Conservation (phyloP, 1,284 basidiomycete genomes). For the Clitocybe nebularis region DNA sequence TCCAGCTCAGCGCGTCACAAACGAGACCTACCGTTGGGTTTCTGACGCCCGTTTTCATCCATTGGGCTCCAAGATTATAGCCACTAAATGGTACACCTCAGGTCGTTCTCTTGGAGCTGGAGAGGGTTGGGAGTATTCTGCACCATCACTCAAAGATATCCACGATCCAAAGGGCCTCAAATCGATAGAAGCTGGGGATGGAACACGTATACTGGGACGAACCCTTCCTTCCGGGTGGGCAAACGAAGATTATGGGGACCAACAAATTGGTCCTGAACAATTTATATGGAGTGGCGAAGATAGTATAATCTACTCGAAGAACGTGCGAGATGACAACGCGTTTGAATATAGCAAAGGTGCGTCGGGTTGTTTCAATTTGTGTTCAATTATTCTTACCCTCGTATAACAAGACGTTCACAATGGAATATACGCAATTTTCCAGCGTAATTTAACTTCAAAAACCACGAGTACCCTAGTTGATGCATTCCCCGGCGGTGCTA, state of each 20-base stretch:
- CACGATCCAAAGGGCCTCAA: constrained; percentile 12
- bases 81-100: constrained; percentile 72
- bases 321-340: constrained; percentile 43
- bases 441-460: constrained; percentile 55
- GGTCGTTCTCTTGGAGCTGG: constrained; percentile 60
- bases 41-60: constrained; percentile 69
- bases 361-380: not conserved
- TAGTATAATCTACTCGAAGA: constrained; percentile 61
- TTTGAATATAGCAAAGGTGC: constrained; percentile 65
- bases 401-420: constrained; percentile 51
- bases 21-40: constrained; percentile 69
- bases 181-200: constrained; percentile 41
- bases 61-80: constrained; percentile 53
- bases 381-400: not conserved
- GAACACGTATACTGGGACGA: constrained; percentile 51
- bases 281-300: constrained; percentile 58
- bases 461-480: constrained; percentile 48
- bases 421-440: constrained; percentile 69
- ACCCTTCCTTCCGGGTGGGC: constrained; percentile 59
- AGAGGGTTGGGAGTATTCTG: constrained; percentile 64
- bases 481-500: constrained; percentile 62
- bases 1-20: constrained; percentile 60
- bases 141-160: constrained; percentile 33
- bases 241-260: constrained; percentile 52
- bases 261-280: constrained; percentile 72